Evolutionary conservation across 2,329 filamentous ascomycete species (phyloP), one percentile per base, ranked within the genome.

Genomic region (Drechslerella coelobrocha): DNA sequence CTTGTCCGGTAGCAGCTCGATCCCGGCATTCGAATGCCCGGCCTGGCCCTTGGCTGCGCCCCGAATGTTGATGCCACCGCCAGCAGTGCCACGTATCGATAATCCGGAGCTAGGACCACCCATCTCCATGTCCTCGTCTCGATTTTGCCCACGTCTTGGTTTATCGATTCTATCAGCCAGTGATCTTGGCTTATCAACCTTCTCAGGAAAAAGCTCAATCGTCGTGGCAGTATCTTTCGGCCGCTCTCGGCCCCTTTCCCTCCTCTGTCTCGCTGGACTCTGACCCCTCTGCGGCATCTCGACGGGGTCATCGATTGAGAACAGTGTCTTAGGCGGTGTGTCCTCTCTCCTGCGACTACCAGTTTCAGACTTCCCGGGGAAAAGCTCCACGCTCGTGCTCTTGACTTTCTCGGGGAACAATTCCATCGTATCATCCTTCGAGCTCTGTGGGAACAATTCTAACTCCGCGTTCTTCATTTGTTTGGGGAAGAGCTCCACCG

Each of bases 401-500:
- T 65, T 60, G 47, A 51, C 53, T 31, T 60, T 63, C 27, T 72
- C 66, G 1, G 59, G 66, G 53, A 72, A 72, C 14, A 72, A 29
- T 23, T 72, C 68, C 14, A 48, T 31, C 14, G 27, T 29, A 7
- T 60, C 68, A 12, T 51, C 56, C 54, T 51, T 61, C 6, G 41
- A 5, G 14, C 27, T 53, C 31, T 71, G 52, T 5, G 68, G 68
- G 60, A 72, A 72, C 23, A 72, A 48, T 26, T 65, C 68, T 10
- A 72, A 34, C 17, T 39, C 24, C 24, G 54, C 17, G 29, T 65
- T 62, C 39, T 62, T 69, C 52, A 23, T 7, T 47, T 56, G 61
- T 19, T 61, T 43, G 34, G 74, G 74, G 65, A 75, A 76, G 9
- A 75, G 59, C 41, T 75, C 75, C 17, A 74, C 52, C 19, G 72